A percentile compares a stretch with the other conserved stretches of the same genome.
Evolutionary conservation across 1,284 basidiomycete species (phyloP).

Genomic region (Inonotus obliquus): DNA sequence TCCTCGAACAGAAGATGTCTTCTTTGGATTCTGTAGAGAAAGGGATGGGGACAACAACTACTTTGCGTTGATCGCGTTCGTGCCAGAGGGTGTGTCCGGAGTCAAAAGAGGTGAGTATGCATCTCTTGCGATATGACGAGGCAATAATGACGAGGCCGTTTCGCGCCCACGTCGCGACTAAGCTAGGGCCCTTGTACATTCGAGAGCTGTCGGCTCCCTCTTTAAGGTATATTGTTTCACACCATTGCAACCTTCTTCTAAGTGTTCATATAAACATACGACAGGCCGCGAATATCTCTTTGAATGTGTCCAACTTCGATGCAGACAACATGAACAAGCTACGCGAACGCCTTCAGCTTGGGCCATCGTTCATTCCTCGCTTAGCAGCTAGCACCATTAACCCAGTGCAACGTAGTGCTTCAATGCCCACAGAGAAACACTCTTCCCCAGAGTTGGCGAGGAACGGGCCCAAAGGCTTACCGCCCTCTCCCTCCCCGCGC

Average conservation of each 20-base stretch:
- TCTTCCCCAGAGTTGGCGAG: background rate
- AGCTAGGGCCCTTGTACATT: constrained; percentile 24
- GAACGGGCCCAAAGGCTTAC: background rate
- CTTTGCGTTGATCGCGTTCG: constrained; percentile 19
- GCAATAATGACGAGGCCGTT: background rate
- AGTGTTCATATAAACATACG: background rate
- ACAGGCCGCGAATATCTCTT: constrained; percentile 15
- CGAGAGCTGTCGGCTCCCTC: constrained; percentile 18
- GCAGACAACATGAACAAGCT: constrained; percentile 5
- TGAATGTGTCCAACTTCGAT: constrained; percentile 12
- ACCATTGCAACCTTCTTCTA: background rate
- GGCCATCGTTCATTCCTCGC: constrained; percentile 16
- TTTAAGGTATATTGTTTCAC: constrained; percentile 19
- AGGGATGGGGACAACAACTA: constrained; percentile 17
- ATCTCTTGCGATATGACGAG: background rate
- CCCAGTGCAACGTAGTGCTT: constrained; percentile 10
- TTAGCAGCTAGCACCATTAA: background rate
- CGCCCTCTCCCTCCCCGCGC: constrained; percentile 2
- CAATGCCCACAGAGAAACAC: constrained; percentile 5
- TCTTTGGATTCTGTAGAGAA: constrained; percentile 23
- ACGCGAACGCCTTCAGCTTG: constrained; percentile 15
- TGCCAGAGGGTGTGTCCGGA: constrained; percentile 22
- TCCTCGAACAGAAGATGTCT: constrained; percentile 19
- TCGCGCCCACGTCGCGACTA: background rate
- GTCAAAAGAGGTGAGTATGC: constrained; percentile 21